Percentiles rank a stretch among this genome's conserved stretches.
phyloP scores from a whole-genome alignment of 148 eudicot genomes.

The Suaeda aralocaspica region DNA sequence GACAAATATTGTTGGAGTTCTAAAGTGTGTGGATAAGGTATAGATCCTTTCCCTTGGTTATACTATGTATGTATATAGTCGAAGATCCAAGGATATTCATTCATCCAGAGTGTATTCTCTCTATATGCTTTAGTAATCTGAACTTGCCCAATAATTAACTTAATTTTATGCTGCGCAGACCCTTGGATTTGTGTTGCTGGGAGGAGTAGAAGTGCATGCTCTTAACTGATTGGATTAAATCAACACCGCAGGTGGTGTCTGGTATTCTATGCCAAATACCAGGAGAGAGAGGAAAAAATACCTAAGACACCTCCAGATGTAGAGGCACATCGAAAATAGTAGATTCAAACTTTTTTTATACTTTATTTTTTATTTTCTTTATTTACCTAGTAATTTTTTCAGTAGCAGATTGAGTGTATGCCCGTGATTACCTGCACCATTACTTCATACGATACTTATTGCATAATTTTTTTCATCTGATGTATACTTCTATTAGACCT shows the following conservation, averaged over 20 bases:
- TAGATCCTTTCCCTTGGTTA: too few relatives aligned
- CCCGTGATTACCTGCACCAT: too few relatives aligned
- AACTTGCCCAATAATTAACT: neutral
- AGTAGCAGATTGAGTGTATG: neutral
- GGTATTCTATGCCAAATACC: slow-evolving; percentile 89
- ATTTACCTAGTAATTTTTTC: neutral
- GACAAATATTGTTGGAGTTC: slow-evolving; percentile 94
- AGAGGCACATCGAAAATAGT: slow-evolving; percentile 49
- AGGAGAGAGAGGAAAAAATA: slow-evolving; percentile 54
- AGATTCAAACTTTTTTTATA: neutral
- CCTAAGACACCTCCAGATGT: slow-evolving; percentile 48
- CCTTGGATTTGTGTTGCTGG: slow-evolving; percentile 77
- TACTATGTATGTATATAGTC: slow-evolving; percentile 1
- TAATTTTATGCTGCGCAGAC: slow-evolving; percentile 42
- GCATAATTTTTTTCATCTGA: neutral
- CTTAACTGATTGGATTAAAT: slow-evolving; percentile 76
- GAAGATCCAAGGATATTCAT: too few relatives aligned
- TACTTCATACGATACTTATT: neutral
- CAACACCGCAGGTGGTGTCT: slow-evolving; percentile 87
- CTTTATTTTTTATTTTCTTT: neutral
- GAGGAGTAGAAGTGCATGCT: slow-evolving; percentile 89
- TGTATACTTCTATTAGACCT: slow-evolving; percentile 8
- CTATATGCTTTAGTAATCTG: too few relatives aligned
- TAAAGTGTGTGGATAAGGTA: slow-evolving; percentile 97
- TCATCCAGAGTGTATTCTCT: too few relatives aligned